Evolutionary conservation across 805 yeast genomes (phyloP).

Genomic region (Ogataea trehalophila): DNA sequence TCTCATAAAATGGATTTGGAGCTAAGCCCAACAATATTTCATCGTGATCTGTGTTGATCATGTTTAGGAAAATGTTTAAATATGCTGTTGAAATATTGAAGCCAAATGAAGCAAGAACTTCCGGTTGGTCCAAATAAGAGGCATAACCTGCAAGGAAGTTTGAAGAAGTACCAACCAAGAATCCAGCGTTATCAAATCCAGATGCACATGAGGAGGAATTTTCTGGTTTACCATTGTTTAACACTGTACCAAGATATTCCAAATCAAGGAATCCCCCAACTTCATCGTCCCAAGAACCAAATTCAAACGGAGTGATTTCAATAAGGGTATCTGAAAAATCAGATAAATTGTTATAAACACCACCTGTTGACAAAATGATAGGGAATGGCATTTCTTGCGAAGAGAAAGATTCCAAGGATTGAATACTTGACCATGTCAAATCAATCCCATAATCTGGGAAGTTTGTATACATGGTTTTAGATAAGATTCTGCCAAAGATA

Average conservation of each 20-base stretch:
- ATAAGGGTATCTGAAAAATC: conserved; percentile 55
- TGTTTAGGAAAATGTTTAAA: conserved; percentile 11
- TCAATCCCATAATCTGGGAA: conserved; percentile 57
- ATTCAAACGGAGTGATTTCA: conserved; percentile 58
- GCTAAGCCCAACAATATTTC: conserved; percentile 43
- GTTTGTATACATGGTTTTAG: conserved; percentile 60
- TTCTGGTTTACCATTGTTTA: conserved; percentile 51
- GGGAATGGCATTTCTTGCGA: conserved; percentile 68
- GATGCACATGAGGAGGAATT: conserved; percentile 42
- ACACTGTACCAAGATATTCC: conserved; percentile 61
- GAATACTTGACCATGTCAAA: conserved; percentile 48
- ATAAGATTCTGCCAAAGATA: conserved; percentile 65
- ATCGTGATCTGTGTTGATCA: conserved; percentile 40
- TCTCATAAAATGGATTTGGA: conserved; percentile 36
- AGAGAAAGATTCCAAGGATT: conserved; percentile 50
- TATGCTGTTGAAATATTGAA: conserved; percentile 11
- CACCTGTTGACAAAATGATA: conserved; percentile 55
- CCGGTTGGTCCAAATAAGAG: conserved; percentile 8
- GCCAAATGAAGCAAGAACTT: conserved; percentile 13
- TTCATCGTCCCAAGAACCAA: conserved; percentile 83
- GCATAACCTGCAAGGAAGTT: conserved; percentile 44
- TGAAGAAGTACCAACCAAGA: conserved; percentile 72
- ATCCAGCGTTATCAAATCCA: conserved; percentile 77
- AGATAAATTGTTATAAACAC: conserved; percentile 45
- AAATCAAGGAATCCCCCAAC: conserved; percentile 58